These are phyloP conservation scores for Hyaloscypha finlandica DNA, from an alignment of 495 filamentous ascomycete species.

Conservation along the genomic window DNA sequence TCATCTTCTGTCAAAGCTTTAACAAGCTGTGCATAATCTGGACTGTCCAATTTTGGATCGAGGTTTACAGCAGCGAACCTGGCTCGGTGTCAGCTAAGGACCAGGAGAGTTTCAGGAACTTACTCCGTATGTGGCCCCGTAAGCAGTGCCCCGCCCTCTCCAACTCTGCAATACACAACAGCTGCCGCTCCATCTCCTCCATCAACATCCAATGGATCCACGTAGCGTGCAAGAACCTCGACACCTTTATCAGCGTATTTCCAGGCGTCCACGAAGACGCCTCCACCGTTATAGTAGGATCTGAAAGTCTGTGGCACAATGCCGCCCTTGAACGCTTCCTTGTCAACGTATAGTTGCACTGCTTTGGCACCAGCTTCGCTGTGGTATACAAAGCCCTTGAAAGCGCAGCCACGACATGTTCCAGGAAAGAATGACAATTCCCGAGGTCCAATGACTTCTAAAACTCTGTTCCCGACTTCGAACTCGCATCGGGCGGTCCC, in stretches of 20 bases:
- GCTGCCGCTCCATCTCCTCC: conserved; percentile 70
- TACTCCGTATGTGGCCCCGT: conserved; percentile 95
- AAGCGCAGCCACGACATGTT: conserved; percentile 82
- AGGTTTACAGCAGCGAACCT: conserved; percentile 87
- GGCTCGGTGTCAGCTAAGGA: conserved; percentile 4
- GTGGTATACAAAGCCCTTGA: conserved; percentile 87
- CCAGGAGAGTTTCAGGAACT: conserved; percentile 34
- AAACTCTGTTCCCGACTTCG: conserved; percentile 75
- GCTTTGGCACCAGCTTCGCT: conserved; percentile 86
- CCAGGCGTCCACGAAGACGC: conserved; percentile 85
- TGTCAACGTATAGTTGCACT: conserved; percentile 64
- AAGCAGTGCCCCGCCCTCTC: conserved; percentile 77
- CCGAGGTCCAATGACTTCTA: conserved; percentile 84
- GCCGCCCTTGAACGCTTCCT: conserved; percentile 54
- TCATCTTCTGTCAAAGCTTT: conserved; percentile 73
- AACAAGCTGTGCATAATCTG: conserved; percentile 68
- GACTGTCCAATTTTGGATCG: conserved; percentile 57
- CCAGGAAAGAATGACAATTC: conserved; percentile 91
- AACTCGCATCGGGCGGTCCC: conserved; percentile 82
- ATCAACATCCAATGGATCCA: conserved; percentile 73
- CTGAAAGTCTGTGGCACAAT: conserved; percentile 56
- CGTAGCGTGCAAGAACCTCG: conserved; percentile 82
- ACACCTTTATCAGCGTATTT: conserved; percentile 62
- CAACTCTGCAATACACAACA: conserved; percentile 84
- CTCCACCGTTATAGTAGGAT: conserved; percentile 93